Evolutionary conservation across 2,329 filamentous ascomycete genomes (phyloP).

Genomic region (Diaporthe destruens): DNA sequence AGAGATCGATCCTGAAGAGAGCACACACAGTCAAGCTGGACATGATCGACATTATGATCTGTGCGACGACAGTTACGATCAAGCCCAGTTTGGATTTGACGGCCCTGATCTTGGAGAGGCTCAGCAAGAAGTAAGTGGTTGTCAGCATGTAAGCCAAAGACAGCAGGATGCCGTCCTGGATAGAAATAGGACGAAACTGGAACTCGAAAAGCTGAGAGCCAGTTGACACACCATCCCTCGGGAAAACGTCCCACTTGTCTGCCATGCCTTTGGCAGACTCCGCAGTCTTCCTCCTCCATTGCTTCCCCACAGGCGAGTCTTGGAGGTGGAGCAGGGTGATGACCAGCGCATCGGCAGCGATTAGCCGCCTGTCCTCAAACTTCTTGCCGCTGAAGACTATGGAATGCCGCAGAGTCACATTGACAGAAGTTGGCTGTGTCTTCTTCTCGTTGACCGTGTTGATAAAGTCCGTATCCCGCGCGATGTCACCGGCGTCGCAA

Average conservation of each 20-base stretch:
- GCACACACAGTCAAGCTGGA: slow-evolving; percentile 86
- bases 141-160: slow-evolving; percentile 75
- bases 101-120: slow-evolving; percentile 76
- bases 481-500: slow-evolving; percentile 70
- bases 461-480: slow-evolving; percentile 72
- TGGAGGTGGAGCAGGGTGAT: slow-evolving; percentile 80
- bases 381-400: slow-evolving; percentile 87
- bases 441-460: slow-evolving; percentile 76
- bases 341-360: slow-evolving; percentile 82
- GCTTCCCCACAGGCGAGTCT: slow-evolving; percentile 71
- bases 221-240: slow-evolving; percentile 65
- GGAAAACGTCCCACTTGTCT: slow-evolving; percentile 75
- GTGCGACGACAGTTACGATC: slow-evolving; percentile 76
- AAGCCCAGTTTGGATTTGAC: slow-evolving; percentile 82
- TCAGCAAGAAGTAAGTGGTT: slow-evolving; percentile 73
- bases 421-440: slow-evolving; percentile 73
- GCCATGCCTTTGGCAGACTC: slow-evolving; percentile 62
- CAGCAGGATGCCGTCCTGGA: slow-evolving; percentile 73
- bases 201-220: slow-evolving; percentile 80
- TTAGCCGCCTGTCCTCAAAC: slow-evolving; percentile 75
- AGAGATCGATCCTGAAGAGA: slow-evolving; percentile 80
- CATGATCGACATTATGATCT: slow-evolving; percentile 79
- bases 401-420: slow-evolving; percentile 80
- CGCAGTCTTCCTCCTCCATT: slow-evolving; percentile 74
- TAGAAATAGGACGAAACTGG: slow-evolving; percentile 80